Base-by-base conservation (phyloP, 306 rosid genomes). In the Dryas octopetala region DNA sequence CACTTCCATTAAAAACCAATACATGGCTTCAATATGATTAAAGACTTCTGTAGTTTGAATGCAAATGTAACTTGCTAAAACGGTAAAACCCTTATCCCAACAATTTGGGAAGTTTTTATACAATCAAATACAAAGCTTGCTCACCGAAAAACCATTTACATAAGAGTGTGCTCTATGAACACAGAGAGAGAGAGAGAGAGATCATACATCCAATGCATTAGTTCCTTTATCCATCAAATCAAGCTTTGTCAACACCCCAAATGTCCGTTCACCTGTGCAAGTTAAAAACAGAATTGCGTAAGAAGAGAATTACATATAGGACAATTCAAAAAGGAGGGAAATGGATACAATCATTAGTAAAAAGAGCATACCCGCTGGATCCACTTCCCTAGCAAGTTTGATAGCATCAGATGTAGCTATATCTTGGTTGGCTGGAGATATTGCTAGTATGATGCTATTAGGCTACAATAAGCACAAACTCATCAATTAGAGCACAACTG, bases 191-290 rank as follows among this genome's bases (percentile, higher is more conserved):
- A 63, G 14, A 44, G 53, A 70, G 71, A 71, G 52, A 68, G 19
- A 69, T 68, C 82, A 79, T 87, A 93, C 98, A 73, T 93, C 98
- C 78, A 89, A 76, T 2, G 98, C 97, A 75, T 90, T 90, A 59
- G 98, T 93, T 86, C 98, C 98, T 82, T 93, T 93, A 86, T 93
- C 98, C 98, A 93, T 93, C 88, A 93, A 88, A 85, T 93, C 98
- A 70, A 93, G 87, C 85, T 93, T 93, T 55, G 98, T 93, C 88
- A 93, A 73, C 76, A 93, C 98, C 53, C 98, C 98, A 87, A 93
- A 93, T 62, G 98, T 93, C 44, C 98, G 79, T 28, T 93, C 95
- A 70, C 97, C 98, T 93, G 72, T 60, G 38, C 62, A 66, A 75
- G 70, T 86, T 64, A 76, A 60, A 66, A 79, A 54, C 44, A 77